Conservation (phyloP, 768 basidiomycete genomes). For the Coprinellus micaceus region DNA sequence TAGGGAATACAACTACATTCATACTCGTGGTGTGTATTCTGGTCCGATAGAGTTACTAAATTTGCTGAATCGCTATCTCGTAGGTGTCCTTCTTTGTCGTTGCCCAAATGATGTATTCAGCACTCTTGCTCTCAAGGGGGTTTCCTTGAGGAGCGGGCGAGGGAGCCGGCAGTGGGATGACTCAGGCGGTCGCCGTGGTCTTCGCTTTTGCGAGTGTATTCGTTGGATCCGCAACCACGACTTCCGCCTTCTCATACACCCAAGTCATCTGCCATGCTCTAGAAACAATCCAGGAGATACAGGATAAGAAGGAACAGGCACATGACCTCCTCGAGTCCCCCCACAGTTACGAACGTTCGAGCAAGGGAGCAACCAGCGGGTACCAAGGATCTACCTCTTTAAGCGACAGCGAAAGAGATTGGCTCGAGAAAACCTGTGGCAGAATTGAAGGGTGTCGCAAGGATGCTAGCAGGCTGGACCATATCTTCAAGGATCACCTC, state of each 20-base stretch:
- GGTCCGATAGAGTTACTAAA: too few relatives aligned
- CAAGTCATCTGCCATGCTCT: not conserved
- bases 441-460: not conserved
- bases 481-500: not conserved
- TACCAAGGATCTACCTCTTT: too few relatives aligned
- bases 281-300: not conserved
- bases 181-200: not conserved
- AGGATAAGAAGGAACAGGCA: not conserved
- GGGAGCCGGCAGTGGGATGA: not conserved
- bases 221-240: not conserved
- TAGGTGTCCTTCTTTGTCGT: too few relatives aligned
- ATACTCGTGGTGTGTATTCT: too few relatives aligned
- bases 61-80: too few relatives aligned
- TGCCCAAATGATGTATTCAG: too few relatives aligned
- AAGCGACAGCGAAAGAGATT: too few relatives aligned
- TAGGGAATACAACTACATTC: too few relatives aligned
- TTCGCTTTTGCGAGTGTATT: not conserved
- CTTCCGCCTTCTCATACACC: not conserved
- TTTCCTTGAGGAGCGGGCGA: too few relatives aligned
- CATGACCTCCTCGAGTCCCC: not conserved
- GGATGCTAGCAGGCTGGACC: not conserved
- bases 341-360: too few relatives aligned
- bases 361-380: too few relatives aligned
- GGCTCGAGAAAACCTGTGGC: not conserved
- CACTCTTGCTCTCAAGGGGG: too few relatives aligned